Conservation (phyloP, 176 grass and related monocot genomes). For the Musa schizocarpa region DNA sequence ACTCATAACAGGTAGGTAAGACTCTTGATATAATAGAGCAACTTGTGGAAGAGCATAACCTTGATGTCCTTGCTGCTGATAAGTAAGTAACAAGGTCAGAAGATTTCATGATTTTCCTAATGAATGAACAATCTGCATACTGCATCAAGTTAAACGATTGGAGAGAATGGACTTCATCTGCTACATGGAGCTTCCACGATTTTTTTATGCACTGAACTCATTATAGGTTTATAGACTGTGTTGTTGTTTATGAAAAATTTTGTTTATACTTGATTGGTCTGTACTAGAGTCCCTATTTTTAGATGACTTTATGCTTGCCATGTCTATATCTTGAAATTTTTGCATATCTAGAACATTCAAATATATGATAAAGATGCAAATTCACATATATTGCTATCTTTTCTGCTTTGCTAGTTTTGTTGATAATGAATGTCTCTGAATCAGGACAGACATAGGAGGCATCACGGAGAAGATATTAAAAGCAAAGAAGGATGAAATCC, state of each 20-base stretch:
- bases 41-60: conserved; percentile 38
- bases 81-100: conserved; percentile 31
- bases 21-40: conserved; percentile 42
- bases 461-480: conserved; percentile 37
- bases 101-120: neutral
- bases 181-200: neutral
- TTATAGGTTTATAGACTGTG: neutral
- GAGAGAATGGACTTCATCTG: neutral
- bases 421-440: conserved; percentile 13
- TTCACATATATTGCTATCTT: neutral
- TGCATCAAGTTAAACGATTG: neutral
- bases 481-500: conserved; percentile 47
- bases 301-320: neutral
- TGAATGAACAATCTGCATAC: neutral
- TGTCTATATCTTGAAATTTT: neutral
- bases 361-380: neutral
- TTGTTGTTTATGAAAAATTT: neutral
- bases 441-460: conserved; percentile 41
- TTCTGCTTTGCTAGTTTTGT: conserved; percentile 4
- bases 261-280: neutral
- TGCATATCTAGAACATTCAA: neutral
- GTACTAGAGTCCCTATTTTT: neutral
- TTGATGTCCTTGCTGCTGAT: conserved; percentile 48
- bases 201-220: neutral
- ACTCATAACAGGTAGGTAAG: conserved; percentile 27